These are phyloP conservation scores for Meyerozyma guilliermondii DNA, from an alignment of 1,139 yeast genomes.

Conservation along the genomic window DNA sequence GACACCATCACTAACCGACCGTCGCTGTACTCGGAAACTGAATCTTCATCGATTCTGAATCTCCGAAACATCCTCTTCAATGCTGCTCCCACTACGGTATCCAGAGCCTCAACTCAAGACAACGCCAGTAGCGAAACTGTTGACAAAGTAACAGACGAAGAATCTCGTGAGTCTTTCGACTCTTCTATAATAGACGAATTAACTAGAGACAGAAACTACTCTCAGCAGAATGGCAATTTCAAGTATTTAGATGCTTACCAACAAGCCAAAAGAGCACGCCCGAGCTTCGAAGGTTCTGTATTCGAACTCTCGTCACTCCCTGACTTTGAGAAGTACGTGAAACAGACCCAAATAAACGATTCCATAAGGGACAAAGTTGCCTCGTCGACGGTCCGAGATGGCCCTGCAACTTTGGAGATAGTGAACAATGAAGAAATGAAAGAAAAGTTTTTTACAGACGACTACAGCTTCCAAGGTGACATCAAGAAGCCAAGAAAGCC, in stretches of 20 bases:
- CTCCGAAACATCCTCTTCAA: background rate
- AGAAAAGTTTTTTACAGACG: conserved; percentile 24
- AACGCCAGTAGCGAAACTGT: conserved; percentile 3
- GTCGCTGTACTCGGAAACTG: background rate
- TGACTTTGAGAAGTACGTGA: conserved; percentile 32
- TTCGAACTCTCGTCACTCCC: conserved; percentile 32
- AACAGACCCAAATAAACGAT: conserved; percentile 34
- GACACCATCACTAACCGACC: background rate
- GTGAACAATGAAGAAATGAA: conserved; percentile 26
- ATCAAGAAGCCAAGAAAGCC: conserved; percentile 4
- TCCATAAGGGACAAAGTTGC: conserved; percentile 19
- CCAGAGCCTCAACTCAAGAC: conserved; percentile 8
- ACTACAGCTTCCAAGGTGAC: conserved; percentile 12
- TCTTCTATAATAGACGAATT: conserved; percentile 19
- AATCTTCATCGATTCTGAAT: background rate
- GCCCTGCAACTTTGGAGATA: conserved; percentile 20
- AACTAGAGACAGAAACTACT: conserved; percentile 7
- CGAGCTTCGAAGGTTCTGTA: conserved; percentile 17
- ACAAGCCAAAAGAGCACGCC: conserved; percentile 4
- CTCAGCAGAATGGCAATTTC: conserved; percentile 18
- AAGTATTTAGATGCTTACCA: conserved; percentile 26
- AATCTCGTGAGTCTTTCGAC: conserved; percentile 14
- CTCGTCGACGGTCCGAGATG: conserved; percentile 6
- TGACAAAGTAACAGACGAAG: background rate
- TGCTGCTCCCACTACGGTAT: conserved; percentile 1